phyloP scores from a whole-genome alignment of 768 basidiomycete genomes.

The Cyclocybe cylindracea region DNA sequence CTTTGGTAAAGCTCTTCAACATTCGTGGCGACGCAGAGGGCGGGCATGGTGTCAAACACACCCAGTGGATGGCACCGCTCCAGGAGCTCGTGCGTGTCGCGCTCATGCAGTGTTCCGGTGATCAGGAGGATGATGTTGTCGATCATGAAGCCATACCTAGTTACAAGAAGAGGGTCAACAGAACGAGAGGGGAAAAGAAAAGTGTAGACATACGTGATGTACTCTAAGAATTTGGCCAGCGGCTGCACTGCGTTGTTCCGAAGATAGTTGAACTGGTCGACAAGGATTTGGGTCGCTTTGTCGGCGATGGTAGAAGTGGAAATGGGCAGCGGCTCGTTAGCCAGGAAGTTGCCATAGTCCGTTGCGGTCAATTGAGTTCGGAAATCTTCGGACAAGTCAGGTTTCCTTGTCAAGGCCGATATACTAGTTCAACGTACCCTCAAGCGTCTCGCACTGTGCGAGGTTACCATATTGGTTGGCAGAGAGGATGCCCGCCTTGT shows the following conservation, averaged over 20 bases:
- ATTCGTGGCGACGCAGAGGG: constrained; percentile 97
- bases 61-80: constrained; percentile 97
- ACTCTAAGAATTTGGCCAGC: constrained; percentile 91
- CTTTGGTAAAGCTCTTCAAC: constrained; percentile 97
- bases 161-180: constrained; percentile 9
- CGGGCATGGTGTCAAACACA: constrained; percentile 98
- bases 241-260: constrained; percentile 90
- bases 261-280: constrained; percentile 96
- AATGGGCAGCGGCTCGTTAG: constrained; percentile 92
- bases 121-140: constrained; percentile 98
- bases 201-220: constrained; percentile 80
- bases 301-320: constrained; percentile 96
- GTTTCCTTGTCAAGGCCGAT: constrained; percentile 1
- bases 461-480: constrained; percentile 91
- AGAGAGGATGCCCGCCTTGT: constrained; percentile 89
- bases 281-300: constrained; percentile 92
- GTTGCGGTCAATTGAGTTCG: constrained; percentile 94
- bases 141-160: constrained; percentile 98
- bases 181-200: neutral
- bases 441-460: constrained; percentile 95
- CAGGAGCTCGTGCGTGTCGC: constrained; percentile 95
- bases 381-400: constrained; percentile 63
- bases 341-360: constrained; percentile 97
- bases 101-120: constrained; percentile 94
- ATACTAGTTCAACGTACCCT: constrained; percentile 59